Conservation (phyloP, 148 eudicot genomes). For the Cornus florida region DNA sequence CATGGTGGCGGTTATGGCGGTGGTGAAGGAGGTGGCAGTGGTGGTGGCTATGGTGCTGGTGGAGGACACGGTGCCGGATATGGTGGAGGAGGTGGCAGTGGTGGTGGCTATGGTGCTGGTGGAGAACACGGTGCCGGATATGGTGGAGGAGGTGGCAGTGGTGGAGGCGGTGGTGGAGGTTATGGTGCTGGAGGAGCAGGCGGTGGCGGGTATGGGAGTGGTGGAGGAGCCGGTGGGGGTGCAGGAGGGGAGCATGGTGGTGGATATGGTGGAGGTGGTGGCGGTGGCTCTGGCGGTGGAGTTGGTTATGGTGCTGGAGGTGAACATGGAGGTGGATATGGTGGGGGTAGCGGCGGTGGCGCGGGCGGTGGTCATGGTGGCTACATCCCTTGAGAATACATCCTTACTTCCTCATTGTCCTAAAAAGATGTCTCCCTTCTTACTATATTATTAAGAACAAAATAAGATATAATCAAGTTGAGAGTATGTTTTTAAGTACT, state of each 20-base stretch:
- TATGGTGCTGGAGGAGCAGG: conserved; percentile 29
- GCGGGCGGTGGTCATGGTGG: conserved; percentile 40
- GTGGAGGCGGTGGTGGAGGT: conserved; percentile 25
- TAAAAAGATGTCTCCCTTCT: background rate
- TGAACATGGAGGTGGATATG: conserved; percentile 10
- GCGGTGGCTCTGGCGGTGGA: conserved; percentile 3
- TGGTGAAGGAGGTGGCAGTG: conserved; percentile 34
- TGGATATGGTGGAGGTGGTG: conserved; percentile 27
- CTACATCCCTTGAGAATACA: conserved; percentile 10
- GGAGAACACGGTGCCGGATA: conserved; percentile 35
- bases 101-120: conserved; percentile 18
- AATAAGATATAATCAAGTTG: background rate
- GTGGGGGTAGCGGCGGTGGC: conserved; percentile 14
- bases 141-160: conserved; percentile 26
- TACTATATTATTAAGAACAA: background rate
- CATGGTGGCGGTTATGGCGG: conserved; percentile 36
- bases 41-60: conserved; percentile 33
- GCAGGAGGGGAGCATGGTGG: conserved; percentile 22
- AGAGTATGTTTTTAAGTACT: background rate
- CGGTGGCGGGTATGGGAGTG: conserved; percentile 20
- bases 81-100: conserved; percentile 16
- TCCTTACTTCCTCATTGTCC: background rate
- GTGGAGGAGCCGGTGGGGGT: conserved; percentile 26
- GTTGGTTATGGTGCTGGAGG: conserved; percentile 5
- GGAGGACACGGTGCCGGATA: conserved; percentile 22